Percentiles rank a stretch among this genome's conserved stretches.
Evolutionary conservation across 352 stramenopile genomes (phyloP).

Genomic region (Globisporangium spiculum): DNA sequence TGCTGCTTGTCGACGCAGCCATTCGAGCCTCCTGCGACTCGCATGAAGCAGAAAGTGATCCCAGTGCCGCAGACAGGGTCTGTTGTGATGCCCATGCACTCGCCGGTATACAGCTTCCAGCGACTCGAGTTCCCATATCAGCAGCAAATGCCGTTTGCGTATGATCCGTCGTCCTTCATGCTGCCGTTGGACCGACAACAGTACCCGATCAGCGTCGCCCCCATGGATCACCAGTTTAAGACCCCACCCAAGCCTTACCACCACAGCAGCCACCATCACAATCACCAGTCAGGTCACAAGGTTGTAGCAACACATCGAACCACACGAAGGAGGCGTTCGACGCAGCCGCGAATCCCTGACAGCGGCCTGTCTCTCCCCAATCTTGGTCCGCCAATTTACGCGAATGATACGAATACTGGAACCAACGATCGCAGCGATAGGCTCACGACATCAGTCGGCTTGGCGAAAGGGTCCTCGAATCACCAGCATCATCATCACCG

Average conservation of each 20-base stretch:
- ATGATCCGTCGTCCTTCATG: slow-evolving; percentile 12
- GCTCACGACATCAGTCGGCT: background rate
- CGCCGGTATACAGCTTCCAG: slow-evolving; percentile 8
- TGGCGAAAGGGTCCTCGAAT: background rate
- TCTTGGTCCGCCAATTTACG: background rate
- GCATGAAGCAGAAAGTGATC: slow-evolving; percentile 16
- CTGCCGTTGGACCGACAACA: slow-evolving; percentile 7
- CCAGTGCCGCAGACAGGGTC: slow-evolving; percentile 10
- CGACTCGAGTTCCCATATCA: slow-evolving; percentile 1
- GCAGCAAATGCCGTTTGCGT: background rate
- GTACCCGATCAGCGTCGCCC: slow-evolving; percentile 8
- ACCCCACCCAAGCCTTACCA: slow-evolving; percentile 3
- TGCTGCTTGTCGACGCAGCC: background rate
- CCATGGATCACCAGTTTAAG: slow-evolving; percentile 10
- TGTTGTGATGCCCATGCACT: slow-evolving; percentile 15
- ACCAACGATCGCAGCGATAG: background rate
- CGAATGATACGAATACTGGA: background rate
- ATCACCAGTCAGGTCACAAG: background rate
- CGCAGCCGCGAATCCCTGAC: slow-evolving; percentile 10
- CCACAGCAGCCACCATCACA: background rate
- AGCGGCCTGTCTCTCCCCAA: slow-evolving; percentile 1
- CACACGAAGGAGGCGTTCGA: slow-evolving; percentile 8
- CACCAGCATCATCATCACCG: background rate
- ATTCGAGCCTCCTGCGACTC: slow-evolving; percentile 3
- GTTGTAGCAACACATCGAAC: background rate